Evolutionary conservation across 805 yeast genomes (phyloP).

Genomic region (Ogataea sp.): DNA sequence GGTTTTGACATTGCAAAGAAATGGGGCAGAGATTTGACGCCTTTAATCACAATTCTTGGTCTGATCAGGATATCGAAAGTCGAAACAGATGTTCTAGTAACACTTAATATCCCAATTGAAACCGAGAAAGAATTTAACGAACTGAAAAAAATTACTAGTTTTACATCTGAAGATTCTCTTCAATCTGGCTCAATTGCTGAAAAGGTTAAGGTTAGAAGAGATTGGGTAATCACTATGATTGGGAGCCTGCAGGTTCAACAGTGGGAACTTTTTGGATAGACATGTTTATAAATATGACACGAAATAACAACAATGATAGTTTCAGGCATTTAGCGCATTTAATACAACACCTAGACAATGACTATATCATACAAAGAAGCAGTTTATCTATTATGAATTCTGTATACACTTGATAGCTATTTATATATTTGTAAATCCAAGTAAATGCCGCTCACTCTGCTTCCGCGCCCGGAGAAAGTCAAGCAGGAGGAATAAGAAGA

Average conservation of each 20-base stretch:
- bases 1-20: constrained; percentile 39
- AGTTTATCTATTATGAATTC: too few relatives aligned
- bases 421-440: too few relatives aligned
- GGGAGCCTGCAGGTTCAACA: constrained; percentile 29
- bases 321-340: too few relatives aligned
- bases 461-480: too few relatives aligned
- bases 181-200: constrained; percentile 13
- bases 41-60: constrained; percentile 46
- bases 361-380: too few relatives aligned
- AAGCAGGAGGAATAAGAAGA: too few relatives aligned
- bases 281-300: too few relatives aligned
- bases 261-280: constrained; percentile 40
- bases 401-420: too few relatives aligned
- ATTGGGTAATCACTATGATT: constrained; percentile 17
- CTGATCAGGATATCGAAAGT: constrained; percentile 43
- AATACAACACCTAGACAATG: too few relatives aligned
- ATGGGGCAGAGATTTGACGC: constrained; percentile 35
- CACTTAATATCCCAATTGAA: constrained; percentile 50
- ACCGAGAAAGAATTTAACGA: constrained; percentile 20
- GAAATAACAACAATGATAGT: too few relatives aligned
- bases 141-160: constrained; percentile 7
- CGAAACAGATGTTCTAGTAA: constrained; percentile 53
- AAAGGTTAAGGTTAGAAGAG: constrained; percentile 22
- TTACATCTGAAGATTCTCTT: constrained; percentile 1
- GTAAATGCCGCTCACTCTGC: too few relatives aligned